phyloP scores from a whole-genome alignment of 805 yeast species.

The Ogataea allantospora region DNA sequence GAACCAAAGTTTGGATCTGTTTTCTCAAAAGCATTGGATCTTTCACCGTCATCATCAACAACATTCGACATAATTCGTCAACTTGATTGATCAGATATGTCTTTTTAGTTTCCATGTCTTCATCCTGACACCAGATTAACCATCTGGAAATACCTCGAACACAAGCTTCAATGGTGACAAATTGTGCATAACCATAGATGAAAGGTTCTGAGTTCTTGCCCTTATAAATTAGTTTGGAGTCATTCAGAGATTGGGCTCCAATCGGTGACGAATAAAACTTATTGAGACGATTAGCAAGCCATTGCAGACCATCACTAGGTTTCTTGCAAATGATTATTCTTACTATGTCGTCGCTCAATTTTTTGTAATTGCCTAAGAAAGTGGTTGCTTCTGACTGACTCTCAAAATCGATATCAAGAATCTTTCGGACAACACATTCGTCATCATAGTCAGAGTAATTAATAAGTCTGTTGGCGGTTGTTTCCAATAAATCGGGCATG shows the following conservation, averaged over 20 bases:
- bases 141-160: conserved; percentile 92
- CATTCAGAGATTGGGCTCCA: conserved; percentile 63
- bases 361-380: conserved; percentile 76
- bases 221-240: conserved; percentile 51
- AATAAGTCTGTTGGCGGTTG: conserved; percentile 73
- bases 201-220: conserved; percentile 64
- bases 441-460: conserved; percentile 70
- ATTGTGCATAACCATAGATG: conserved; percentile 74
- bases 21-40: conserved; percentile 82
- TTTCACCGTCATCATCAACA: conserved; percentile 70
- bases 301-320: conserved; percentile 75
- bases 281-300: conserved; percentile 76
- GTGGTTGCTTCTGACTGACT: conserved; percentile 74
- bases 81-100: conserved; percentile 51
- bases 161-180: conserved; percentile 84
- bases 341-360: conserved; percentile 86
- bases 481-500: conserved; percentile 67
- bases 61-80: conserved; percentile 68
- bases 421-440: conserved; percentile 61
- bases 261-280: conserved; percentile 65
- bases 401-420: conserved; percentile 84
- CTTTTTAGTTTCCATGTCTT: conserved; percentile 52
- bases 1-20: conserved; percentile 88
- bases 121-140: conserved; percentile 83
- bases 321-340: conserved; percentile 83